phyloP scores from a whole-genome alignment of 1,284 basidiomycete species.

The Boletellus deceptivus region DNA sequence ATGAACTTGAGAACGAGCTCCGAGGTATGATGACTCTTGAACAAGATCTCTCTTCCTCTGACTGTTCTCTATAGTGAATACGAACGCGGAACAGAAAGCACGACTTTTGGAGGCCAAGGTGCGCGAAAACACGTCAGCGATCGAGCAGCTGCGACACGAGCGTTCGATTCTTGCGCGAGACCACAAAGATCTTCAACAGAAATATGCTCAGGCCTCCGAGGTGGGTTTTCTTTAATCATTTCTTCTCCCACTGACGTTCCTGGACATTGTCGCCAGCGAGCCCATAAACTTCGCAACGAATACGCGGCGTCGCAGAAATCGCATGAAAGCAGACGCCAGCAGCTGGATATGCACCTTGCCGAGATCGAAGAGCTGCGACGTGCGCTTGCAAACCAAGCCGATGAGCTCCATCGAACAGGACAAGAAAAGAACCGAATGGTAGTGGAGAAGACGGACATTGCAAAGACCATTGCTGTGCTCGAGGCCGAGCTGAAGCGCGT shows the following conservation, averaged over 20 bases:
- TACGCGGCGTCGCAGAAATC: slow-evolving; percentile 59
- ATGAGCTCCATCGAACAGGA: slow-evolving; percentile 61
- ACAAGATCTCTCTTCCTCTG: slow-evolving; percentile 5
- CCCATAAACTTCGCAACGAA: slow-evolving; percentile 59
- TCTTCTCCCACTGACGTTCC: slow-evolving; percentile 1
- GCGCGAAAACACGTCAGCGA: slow-evolving; percentile 61
- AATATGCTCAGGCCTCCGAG: slow-evolving; percentile 62
- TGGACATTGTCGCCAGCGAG: slow-evolving; percentile 39
- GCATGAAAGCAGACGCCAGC: slow-evolving; percentile 68
- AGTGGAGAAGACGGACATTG: slow-evolving; percentile 64
- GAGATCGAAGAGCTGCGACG: slow-evolving; percentile 73
- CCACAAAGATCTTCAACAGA: slow-evolving; percentile 67
- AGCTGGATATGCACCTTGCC: slow-evolving; percentile 63
- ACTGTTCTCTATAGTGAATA: slow-evolving; percentile 42
- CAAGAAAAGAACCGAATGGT: slow-evolving; percentile 57
- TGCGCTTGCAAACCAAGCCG: slow-evolving; percentile 58
- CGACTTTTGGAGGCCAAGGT: slow-evolving; percentile 62
- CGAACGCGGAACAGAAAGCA: slow-evolving; percentile 66
- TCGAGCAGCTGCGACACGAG: slow-evolving; percentile 71
- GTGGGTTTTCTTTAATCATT: slow-evolving; percentile 38
- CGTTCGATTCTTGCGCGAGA: slow-evolving; percentile 63
- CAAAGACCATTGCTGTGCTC: slow-evolving; percentile 56
- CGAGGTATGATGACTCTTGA: slow-evolving; percentile 42
- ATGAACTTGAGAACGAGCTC: slow-evolving; percentile 65
- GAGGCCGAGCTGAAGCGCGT: slow-evolving; percentile 72